Percentiles rank a stretch among this genome's conserved stretches.
Conservation (phyloP, 2,329 filamentous ascomycete genomes). For the Penicillium paneum region DNA sequence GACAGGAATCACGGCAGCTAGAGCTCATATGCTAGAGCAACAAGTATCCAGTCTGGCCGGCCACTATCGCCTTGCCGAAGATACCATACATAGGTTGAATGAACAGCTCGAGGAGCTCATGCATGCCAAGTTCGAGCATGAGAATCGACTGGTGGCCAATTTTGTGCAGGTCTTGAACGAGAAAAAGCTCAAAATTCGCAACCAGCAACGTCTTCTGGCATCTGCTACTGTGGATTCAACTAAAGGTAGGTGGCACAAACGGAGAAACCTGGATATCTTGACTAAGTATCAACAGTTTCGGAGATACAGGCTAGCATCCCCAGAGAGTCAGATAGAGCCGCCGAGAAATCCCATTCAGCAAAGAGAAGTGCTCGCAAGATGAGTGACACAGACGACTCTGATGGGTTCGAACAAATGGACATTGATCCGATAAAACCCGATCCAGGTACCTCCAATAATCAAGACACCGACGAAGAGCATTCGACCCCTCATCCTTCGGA, state of each 20-base stretch:
- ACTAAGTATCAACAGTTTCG: slow-evolving; percentile 20
- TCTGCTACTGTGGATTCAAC: slow-evolving; percentile 46
- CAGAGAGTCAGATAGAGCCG: slow-evolving; percentile 10
- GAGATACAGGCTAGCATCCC: slow-evolving; percentile 23
- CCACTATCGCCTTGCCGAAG: slow-evolving; percentile 45
- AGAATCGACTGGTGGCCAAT: slow-evolving; percentile 56
- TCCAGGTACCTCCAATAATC: slow-evolving; percentile 12
- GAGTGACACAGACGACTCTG: slow-evolving; percentile 27
- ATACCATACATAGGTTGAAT: slow-evolving; percentile 51
- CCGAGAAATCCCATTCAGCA: slow-evolving; percentile 12
- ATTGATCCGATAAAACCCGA: slow-evolving; percentile 22
- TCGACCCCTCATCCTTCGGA: slow-evolving; percentile 35
- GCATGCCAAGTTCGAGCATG: slow-evolving; percentile 55
- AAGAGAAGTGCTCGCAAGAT: slow-evolving; percentile 31
- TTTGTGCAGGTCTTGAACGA: slow-evolving; percentile 59
- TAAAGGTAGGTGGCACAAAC: slow-evolving; percentile 29
- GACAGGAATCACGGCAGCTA: slow-evolving; percentile 49
- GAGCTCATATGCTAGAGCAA: slow-evolving; percentile 42
- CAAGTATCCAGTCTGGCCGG: slow-evolving; percentile 43
- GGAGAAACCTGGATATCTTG: not conserved
- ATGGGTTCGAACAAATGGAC: slow-evolving; percentile 40
- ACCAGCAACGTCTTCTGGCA: slow-evolving; percentile 57
- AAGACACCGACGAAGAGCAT: slow-evolving; percentile 25
- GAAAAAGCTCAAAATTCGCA: slow-evolving; percentile 64
- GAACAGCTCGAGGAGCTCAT: slow-evolving; percentile 58